Evolutionary conservation across 352 stramenopile species (phyloP), one percentile per base, ranked within the genome.

Genomic region (Globisporangium solare): DNA sequence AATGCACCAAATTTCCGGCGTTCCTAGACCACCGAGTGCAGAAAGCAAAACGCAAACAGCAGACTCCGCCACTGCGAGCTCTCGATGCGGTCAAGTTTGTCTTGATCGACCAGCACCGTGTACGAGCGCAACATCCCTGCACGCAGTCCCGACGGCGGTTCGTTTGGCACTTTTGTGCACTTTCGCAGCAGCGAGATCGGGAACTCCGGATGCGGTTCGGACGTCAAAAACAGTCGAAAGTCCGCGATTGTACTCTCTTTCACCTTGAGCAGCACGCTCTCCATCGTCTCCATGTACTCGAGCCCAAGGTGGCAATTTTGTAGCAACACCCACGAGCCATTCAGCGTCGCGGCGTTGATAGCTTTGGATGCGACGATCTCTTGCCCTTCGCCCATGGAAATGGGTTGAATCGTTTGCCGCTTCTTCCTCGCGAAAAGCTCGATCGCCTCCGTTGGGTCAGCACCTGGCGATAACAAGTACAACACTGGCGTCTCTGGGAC

Each of bases 331-430:
- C 83, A 93, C 31, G 83, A 79, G 6, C 83, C 83, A 40, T 91
- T 89, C 20, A 88, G 56, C 70, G 83, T 85, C 1, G 76, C 83
- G 3, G 64, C 64, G 0, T 58, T 64, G 32, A 93, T 80, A 0
- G 81, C 76, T 31, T 77, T 74, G 6, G 71, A 58, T 2, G 81
- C 83, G 3, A 90, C 72, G 17, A 63, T 56, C 27, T 90, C 80
- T 51, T 93, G 83, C 0, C 83, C 81, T 60, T 93, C 81, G 22
- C 83, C 83, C 76, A 93, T 89, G 1, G 80, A 91, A 51, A 93
- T 91, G 4, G 65, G 87, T 18, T 74, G 74, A 37, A 90, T 59
- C 20, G 61, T 86, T 41, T 88, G 76, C 0, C 80, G 67, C 53
- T 89, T 88, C 42, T 88, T 86, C 6, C 83, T 58, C 8, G 78